These are phyloP conservation scores for Pseudozyma tsukubaensis DNA, from an alignment of 1,284 basidiomycete species.

Conservation along the genomic window DNA sequence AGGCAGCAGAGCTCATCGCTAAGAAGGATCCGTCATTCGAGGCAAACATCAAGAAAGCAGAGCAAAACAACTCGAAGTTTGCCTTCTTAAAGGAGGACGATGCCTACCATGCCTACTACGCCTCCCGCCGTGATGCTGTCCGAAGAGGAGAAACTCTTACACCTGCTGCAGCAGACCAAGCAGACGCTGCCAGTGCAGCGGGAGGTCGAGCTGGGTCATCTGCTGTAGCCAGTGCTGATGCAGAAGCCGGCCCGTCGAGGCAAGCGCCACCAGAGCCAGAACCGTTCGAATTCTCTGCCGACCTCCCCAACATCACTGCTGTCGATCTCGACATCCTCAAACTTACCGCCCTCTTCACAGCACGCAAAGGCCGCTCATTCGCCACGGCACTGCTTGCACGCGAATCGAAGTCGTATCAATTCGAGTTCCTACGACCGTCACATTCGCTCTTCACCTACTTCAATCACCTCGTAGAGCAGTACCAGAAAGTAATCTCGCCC, in stretches of 20 bases:
- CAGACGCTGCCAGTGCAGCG: constrained; percentile 5
- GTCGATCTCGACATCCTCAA: constrained; percentile 78
- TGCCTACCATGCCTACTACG: constrained; percentile 66
- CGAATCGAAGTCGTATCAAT: constrained; percentile 95
- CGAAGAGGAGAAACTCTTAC: constrained; percentile 39
- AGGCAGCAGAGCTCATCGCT: constrained; percentile 92
- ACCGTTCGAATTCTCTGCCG: constrained; percentile 83
- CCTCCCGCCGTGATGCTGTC: constrained; percentile 54
- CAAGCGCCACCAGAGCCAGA: constrained; percentile 78
- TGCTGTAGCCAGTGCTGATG: not conserved
- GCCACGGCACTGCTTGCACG: constrained; percentile 84
- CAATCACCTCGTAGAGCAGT: constrained; percentile 96
- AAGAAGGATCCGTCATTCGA: constrained; percentile 65
- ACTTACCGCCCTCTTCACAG: constrained; percentile 94
- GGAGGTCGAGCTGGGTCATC: constrained; percentile 8
- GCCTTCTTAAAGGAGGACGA: constrained; percentile 62
- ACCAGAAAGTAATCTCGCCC: constrained; percentile 89
- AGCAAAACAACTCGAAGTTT: constrained; percentile 61
- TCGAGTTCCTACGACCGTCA: constrained; percentile 93
- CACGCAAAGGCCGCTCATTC: constrained; percentile 88
- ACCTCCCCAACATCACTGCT: constrained; percentile 87
- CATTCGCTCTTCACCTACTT: constrained; percentile 97
- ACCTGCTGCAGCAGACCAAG: constrained; percentile 13
- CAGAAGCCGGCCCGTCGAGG: constrained; percentile 11
- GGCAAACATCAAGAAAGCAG: constrained; percentile 61